Evolutionary conservation across 352 stramenopile genomes (phyloP).

Genomic region (Globisporangium parvum): DNA sequence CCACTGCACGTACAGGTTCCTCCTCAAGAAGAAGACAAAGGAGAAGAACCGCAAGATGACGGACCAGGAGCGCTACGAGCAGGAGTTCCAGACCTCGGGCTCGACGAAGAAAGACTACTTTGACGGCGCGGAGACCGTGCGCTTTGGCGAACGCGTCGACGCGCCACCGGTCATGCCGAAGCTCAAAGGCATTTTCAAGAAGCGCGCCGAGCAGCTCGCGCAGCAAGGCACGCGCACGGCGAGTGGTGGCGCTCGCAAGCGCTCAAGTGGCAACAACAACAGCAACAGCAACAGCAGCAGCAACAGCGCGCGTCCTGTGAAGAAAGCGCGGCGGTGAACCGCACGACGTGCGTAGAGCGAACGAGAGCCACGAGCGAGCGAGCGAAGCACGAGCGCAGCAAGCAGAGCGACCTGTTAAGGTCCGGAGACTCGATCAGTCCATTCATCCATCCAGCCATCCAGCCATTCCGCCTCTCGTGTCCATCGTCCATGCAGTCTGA

Average conservation of each 20-base stretch:
- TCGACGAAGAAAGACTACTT: constrained; percentile 72
- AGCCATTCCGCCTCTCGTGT: too few species aligned
- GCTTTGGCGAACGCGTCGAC: constrained; percentile 75
- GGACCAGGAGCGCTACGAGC: constrained; percentile 75
- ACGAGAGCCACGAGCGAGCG: neutral
- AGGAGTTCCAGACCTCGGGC: constrained; percentile 64
- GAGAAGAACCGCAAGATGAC: constrained; percentile 65
- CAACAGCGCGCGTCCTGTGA: neutral
- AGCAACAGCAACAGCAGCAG: neutral
- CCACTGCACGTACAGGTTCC: constrained; percentile 23
- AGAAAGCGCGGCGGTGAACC: neutral
- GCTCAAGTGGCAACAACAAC: too few species aligned
- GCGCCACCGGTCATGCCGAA: constrained; percentile 79
- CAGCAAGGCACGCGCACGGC: neutral
- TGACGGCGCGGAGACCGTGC: constrained; percentile 46
- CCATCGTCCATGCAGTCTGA: too few species aligned
- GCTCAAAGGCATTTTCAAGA: constrained; percentile 76
- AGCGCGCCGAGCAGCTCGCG: constrained; percentile 46
- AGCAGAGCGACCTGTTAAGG: too few species aligned
- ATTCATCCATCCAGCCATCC: too few species aligned
- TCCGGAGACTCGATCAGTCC: too few species aligned
- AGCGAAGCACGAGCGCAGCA: neutral
- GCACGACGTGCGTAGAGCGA: too few species aligned
- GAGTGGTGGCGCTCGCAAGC: too few species aligned
- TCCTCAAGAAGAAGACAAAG: constrained; percentile 80